These are phyloP conservation scores for Nannochloropsis oceanica DNA, from an alignment of 108 stramenopile genomes.

Conservation along the genomic window DNA sequence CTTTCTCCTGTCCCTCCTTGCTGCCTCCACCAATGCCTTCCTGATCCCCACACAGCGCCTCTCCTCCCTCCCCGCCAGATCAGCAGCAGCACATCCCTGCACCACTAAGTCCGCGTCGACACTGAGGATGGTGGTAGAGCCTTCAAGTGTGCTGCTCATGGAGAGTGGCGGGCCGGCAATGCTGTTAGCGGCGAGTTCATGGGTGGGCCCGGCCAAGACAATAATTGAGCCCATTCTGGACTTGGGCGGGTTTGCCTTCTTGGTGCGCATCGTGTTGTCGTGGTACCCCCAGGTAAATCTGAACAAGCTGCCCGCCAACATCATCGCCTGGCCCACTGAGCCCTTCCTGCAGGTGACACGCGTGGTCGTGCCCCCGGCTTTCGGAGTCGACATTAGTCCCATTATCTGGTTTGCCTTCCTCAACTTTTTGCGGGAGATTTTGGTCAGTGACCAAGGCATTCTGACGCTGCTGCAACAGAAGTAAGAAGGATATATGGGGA, in stretches of 20 bases:
- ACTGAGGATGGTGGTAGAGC: neutral
- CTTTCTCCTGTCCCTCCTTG: neutral
- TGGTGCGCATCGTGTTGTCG: constrained; percentile 18
- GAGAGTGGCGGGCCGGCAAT: neutral
- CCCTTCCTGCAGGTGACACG: constrained; percentile 24
- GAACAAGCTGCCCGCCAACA: constrained; percentile 26
- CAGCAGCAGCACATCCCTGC: neutral
- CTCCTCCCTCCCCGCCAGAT: neutral
- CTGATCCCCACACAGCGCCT: neutral
- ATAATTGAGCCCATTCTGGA: constrained; percentile 12
- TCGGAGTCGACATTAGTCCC: constrained; percentile 93
- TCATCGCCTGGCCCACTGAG: constrained; percentile 39
- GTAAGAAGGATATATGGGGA: neutral
- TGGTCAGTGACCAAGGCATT: constrained; percentile 84
- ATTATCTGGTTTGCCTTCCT: constrained; percentile 83
- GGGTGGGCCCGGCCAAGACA: constrained; percentile 13
- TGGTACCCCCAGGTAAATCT: constrained; percentile 34
- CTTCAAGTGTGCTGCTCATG: neutral
- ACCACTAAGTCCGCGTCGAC: neutral
- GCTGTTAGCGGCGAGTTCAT: neutral
- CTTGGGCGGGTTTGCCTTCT: constrained; percentile 6
- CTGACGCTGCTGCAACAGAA: constrained; percentile 53
- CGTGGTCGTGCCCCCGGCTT: constrained; percentile 43
- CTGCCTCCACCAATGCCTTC: neutral
- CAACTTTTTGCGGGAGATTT: constrained; percentile 78